A percentile compares a stretch with the other conserved stretches of the same genome.
Conservation (phyloP, 225 moss, liverwort and hornwort species). For the Physcomitrellopsis africana region DNA sequence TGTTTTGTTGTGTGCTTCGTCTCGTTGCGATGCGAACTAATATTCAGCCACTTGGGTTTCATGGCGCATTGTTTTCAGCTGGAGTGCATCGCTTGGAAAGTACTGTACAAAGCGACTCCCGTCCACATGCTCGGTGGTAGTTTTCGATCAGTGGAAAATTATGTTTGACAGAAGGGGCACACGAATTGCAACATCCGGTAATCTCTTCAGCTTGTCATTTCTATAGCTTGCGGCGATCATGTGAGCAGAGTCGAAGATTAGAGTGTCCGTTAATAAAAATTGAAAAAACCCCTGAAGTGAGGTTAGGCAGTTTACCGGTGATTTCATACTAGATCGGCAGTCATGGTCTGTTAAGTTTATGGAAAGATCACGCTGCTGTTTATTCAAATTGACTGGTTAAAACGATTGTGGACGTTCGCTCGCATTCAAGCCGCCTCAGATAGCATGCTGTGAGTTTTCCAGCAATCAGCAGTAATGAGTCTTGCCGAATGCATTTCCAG, state of each 20-base stretch:
- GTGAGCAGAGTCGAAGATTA: neutral
- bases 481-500: too few relatives aligned
- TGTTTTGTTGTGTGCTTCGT: conserved; percentile 1
- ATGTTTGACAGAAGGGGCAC: conserved; percentile 58
- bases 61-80: conserved; percentile 41
- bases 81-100: conserved; percentile 62
- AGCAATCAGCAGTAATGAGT: neutral
- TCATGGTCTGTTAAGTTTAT: conserved; percentile 1
- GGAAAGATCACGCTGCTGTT: conserved; percentile 3
- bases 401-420: conserved; percentile 2
- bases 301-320: conserved; percentile 7
- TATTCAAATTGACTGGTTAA: conserved; percentile 3
- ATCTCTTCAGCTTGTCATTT: conserved; percentile 23
- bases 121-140: conserved; percentile 52
- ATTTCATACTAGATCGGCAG: conserved; percentile 9
- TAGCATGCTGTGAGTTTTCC: neutral
- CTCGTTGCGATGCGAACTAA: conserved; percentile 16
- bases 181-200: conserved; percentile 50
- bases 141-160: conserved; percentile 64
- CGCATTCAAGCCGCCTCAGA: neutral
- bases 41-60: conserved; percentile 13
- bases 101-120: conserved; percentile 56
- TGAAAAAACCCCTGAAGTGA: neutral
- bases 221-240: conserved; percentile 10
- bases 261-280: neutral